phyloP scores from a whole-genome alignment of 179 eudicot species.

The Gypsophila paniculata region DNA sequence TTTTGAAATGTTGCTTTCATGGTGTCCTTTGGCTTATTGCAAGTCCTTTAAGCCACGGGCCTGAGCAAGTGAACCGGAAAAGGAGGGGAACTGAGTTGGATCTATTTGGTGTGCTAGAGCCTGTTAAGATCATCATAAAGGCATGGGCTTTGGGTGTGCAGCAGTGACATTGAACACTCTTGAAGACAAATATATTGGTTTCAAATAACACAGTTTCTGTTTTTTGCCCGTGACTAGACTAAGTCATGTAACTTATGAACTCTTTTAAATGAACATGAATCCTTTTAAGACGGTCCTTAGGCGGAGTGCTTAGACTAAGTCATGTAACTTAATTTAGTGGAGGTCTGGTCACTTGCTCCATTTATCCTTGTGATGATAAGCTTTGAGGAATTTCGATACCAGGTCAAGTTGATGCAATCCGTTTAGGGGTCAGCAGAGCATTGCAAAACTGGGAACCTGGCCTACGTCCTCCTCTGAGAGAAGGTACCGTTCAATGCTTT shows the following conservation, averaged over 20 bases:
- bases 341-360: not conserved
- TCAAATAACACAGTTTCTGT: not conserved
- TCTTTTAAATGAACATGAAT: not conserved
- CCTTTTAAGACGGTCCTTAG: not conserved
- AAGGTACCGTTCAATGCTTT: constrained; percentile 37
- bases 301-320: not conserved
- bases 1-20: not conserved
- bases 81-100: no score
- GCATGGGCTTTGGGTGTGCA: not conserved
- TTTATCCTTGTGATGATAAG: constrained; percentile 4
- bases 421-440: constrained; percentile 82
- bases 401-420: constrained; percentile 97
- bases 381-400: constrained; percentile 19
- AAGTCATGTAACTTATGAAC: no score
- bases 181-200: not conserved
- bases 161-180: not conserved
- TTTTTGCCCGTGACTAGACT: not conserved
- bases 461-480: constrained; percentile 77
- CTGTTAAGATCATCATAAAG: not conserved
- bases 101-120: no score
- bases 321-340: not conserved
- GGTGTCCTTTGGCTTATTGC: not conserved
- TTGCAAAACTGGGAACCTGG: constrained; percentile 94
- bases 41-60: no score
- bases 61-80: no score